Base-by-base conservation (phyloP, 495 filamentous ascomycete species). In the Neurospora intermedia region DNA sequence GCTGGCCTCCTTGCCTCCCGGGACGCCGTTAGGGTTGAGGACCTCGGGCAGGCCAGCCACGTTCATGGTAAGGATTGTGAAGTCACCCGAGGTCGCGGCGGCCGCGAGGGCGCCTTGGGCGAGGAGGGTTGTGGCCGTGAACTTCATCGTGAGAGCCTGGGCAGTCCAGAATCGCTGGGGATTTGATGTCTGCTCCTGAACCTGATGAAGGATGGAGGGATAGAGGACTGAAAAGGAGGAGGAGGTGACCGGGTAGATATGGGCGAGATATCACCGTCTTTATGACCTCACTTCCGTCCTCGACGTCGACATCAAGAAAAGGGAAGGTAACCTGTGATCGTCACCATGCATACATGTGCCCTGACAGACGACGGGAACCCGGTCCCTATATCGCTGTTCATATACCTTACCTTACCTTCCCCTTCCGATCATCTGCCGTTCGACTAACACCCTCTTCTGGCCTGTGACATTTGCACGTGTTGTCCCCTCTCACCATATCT, bases 31-130 rank as follows among this genome's bases (percentile, higher is more conserved):
- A 72, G 72, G 71, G 72, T 89, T 87, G 71, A 89, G 77, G 70
- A 86, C 79, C 15, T 77, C 81, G 4, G 88, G 88, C 0, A 90
- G 81, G 48, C 89, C 89, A 45, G 89, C 89, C 59, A 90, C 86
- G 73, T 90, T 91, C 80, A 88, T 87, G 71, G 82, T 82, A 70
- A 91, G 74, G 43, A 89, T 80, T 69, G 82, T 87, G 76, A 91
- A 85, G 45, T 72, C 76, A 73, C 82, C 83, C 0, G 73, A 75
- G 31, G 71, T 66, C 6, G 69, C 45, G 0, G 72, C 43, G 10
- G 48, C 48, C 20, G 23, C 23, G 45, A 48, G 43, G 43, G 43
- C 45, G 3, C n/a, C 45, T 20, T 20, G 18, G n/a, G 45, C 4
- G 45, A 48, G 45, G 18, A 46, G 18, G 43, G 43, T 9, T 7